Conservation (phyloP, 1,139 yeast genomes). For the Sugiyamaella novakii region DNA sequence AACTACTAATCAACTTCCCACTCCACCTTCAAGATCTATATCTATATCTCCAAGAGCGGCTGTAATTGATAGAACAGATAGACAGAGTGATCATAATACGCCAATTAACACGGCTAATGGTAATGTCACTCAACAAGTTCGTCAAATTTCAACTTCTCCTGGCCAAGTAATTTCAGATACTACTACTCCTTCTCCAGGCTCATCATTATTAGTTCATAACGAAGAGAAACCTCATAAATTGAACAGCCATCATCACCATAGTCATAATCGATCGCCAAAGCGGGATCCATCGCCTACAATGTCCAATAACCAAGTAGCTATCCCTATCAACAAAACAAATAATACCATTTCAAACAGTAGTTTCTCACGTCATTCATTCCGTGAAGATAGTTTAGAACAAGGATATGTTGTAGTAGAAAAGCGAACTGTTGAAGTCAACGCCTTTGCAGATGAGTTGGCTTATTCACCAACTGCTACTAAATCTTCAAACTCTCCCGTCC, state of each 20-base stretch:
- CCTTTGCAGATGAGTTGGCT: conserved; percentile 86
- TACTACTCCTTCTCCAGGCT: conserved; percentile 34
- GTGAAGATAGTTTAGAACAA: conserved; percentile 26
- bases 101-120: background rate
- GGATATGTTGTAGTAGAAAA: conserved; percentile 96
- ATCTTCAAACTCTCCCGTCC: conserved; percentile 17
- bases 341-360: background rate
- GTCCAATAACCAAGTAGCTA: conserved; percentile 3
- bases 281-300: background rate
- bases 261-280: background rate
- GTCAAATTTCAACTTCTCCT: conserved; percentile 4
- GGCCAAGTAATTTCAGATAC: conserved; percentile 19
- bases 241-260: background rate
- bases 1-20: conserved; percentile 6
- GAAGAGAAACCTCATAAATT: conserved; percentile 7
- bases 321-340: conserved; percentile 5
- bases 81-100: background rate
- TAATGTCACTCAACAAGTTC: background rate
- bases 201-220: conserved; percentile 28
- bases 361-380: conserved; percentile 5
- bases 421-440: conserved; percentile 91
- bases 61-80: background rate
- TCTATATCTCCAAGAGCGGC: conserved; percentile 7
- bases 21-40: conserved; percentile 9
- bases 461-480: conserved; percentile 30